Conservation (phyloP, 192 early-diverging fungal species). For the Linnemannia zychae region DNA sequence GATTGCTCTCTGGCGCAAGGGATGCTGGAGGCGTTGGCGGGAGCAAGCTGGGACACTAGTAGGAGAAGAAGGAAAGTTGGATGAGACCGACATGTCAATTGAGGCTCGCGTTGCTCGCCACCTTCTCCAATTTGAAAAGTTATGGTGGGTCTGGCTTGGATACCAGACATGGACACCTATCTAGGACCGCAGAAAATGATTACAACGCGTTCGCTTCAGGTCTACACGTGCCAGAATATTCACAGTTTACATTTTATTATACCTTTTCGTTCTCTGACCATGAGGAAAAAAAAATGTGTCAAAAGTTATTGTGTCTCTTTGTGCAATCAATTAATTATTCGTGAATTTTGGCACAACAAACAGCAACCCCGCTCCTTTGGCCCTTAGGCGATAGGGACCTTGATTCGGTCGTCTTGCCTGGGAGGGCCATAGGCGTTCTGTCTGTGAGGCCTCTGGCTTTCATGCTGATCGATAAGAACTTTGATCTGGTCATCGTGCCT, state of each 20-base stretch:
- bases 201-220: too few relatives aligned
- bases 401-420: not conserved
- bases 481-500: slow-evolving; percentile 13
- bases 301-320: too few relatives aligned
- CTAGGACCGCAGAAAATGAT: too few relatives aligned
- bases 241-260: too few relatives aligned
- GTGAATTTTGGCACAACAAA: too few relatives aligned
- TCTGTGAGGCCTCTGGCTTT: not conserved
- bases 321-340: too few relatives aligned
- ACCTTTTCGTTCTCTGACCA: too few relatives aligned
- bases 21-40: not conserved
- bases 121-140: not conserved
- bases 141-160: not conserved
- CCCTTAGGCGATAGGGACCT: slow-evolving; percentile 4
- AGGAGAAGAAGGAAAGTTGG: not conserved
- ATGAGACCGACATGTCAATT: not conserved
- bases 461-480: not conserved
- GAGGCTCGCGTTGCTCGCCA: slow-evolving; percentile 9
- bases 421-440: not conserved
- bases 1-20: not conserved
- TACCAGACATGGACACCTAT: not conserved
- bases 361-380: too few relatives aligned
- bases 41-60: not conserved
- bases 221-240: too few relatives aligned
- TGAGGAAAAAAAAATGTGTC: too few relatives aligned